A percentile compares a stretch with the other conserved stretches of the same genome.
Evolutionary conservation across 495 filamentous ascomycete genomes (phyloP).

Genomic region (Penicillium chermesinum): DNA sequence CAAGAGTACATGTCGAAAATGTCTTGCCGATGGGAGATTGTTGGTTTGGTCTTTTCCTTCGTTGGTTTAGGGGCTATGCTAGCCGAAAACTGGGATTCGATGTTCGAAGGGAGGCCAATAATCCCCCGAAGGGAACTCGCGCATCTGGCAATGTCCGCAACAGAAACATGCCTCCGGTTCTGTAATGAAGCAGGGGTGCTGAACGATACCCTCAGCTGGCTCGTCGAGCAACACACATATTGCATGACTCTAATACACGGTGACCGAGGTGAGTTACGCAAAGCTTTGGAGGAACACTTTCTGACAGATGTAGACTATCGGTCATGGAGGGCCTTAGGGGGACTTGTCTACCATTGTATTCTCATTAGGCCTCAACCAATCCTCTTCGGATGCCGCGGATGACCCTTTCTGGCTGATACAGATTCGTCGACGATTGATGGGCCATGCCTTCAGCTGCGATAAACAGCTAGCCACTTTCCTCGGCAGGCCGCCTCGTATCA

Average conservation of each 20-base stretch:
- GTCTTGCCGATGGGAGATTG: constrained; percentile 5
- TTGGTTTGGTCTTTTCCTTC: constrained; percentile 3
- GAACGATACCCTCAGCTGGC: constrained; percentile 9
- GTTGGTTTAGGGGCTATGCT: not conserved
- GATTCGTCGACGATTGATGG: constrained; percentile 40
- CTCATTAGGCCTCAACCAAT: constrained; percentile 19
- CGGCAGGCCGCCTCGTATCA: constrained; percentile 47
- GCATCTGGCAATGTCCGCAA: not conserved
- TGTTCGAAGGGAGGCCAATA: not conserved
- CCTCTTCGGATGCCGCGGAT: not conserved
- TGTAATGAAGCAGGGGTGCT: constrained; percentile 7
- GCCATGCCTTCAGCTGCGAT: constrained; percentile 35
- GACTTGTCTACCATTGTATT: constrained; percentile 23
- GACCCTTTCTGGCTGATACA: constrained; percentile 38
- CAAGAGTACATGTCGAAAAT: not conserved
- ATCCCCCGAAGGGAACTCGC: constrained; percentile 1
- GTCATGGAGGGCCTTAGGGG: constrained; percentile 43
- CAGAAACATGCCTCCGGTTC: constrained; percentile 4
- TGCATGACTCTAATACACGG: constrained; percentile 3
- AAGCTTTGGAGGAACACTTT: not conserved
- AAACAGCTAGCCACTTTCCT: constrained; percentile 42
- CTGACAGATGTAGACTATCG: constrained; percentile 14
- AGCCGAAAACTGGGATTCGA: constrained; percentile 2
- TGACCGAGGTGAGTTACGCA: not conserved
- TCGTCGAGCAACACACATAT: not conserved